A percentile compares a stretch with the other conserved stretches of the same genome.
Evolutionary conservation across 176 grass and related monocot genomes (phyloP).

Genomic region (Secale cereale): DNA sequence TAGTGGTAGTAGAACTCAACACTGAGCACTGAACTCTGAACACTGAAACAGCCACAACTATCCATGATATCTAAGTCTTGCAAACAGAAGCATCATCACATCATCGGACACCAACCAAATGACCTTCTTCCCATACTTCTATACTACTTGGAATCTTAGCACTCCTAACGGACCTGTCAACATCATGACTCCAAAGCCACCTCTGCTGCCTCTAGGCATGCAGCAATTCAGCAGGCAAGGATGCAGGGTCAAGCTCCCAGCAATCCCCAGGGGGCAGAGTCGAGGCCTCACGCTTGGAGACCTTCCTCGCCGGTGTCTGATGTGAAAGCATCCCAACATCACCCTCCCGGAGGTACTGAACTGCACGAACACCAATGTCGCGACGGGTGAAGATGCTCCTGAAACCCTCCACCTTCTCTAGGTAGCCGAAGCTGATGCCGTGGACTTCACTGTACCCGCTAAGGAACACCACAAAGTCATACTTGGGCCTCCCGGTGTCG

Average conservation of each 20-base stretch:
- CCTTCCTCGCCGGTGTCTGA: constrained; percentile 61
- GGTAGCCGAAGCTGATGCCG: constrained; percentile 72
- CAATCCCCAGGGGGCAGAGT: constrained; percentile 48
- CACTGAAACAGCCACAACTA: neutral
- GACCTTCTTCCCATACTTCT: neutral
- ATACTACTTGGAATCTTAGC: constrained; percentile 5
- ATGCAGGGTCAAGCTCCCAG: constrained; percentile 94
- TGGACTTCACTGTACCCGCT: constrained; percentile 51
- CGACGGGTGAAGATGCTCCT: constrained; percentile 75
- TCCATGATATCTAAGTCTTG: neutral
- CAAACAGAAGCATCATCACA: neutral
- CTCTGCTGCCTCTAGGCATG: neutral
- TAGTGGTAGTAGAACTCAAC: neutral
- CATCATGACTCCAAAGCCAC: neutral
- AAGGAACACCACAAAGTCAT: constrained; percentile 76
- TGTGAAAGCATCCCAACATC: constrained; percentile 62
- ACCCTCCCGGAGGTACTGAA: constrained; percentile 44
- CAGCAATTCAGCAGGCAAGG: constrained; percentile 65
- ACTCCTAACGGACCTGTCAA: constrained; percentile 1
- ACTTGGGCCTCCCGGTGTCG: constrained; percentile 19
- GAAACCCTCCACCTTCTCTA: constrained; percentile 79
- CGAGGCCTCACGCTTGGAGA: constrained; percentile 42
- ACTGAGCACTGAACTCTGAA: neutral
- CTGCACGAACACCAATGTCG: constrained; percentile 45
- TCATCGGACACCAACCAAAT: neutral